Evolutionary conservation across 306 rosid genomes (phyloP), one percentile per base, ranked within the genome.

Genomic region (Citrullus mucosospermus): DNA sequence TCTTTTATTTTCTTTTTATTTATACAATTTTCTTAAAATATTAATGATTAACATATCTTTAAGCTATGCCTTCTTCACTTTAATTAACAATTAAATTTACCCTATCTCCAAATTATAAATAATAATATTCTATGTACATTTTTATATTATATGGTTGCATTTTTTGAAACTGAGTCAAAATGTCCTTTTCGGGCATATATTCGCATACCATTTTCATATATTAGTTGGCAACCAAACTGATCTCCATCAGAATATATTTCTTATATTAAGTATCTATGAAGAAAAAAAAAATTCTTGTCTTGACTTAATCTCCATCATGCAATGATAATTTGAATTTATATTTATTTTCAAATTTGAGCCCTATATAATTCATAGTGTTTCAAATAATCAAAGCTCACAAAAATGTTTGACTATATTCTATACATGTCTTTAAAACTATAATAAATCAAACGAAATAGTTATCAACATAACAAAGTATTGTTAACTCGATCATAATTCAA

Each of bases 171-270:
- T 44, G 51, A 30, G 61, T 65, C 61, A 70, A 57, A 30, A 51
- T 58, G 78, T 71, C 78, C 13, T 57, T 80, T 59, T 71, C 78
- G 15, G 22, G 82, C 82, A 80, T 80, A 80, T 80, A 80, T 80
- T 62, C 82, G 12, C 82, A 46, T 53, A 44, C 82, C 72, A 80
- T 80, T 57, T 71, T 59, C 73, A 12, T 55, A 41, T 72, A 65
- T 80, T 59, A 76, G 72, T 36, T 46, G 78, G 60, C 78, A 32
- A 28, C 72, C 82, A 59, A 72, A 41, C 67, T 32, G n/a, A 69
- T 69, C 56, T 3, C 75, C 75, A 69, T 69, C 75, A 69, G 75
- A 69, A 69, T 69, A 69, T 69, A 69, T 69, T 69, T 69, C 56
- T 44, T 41, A 68, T 18, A 14, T 15, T 63, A 65, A 36, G 48